A percentile compares a stretch with the other conserved stretches of the same genome.
These are phyloP conservation scores for Pholiota conissans DNA, from an alignment of 768 basidiomycete genomes.

Conservation along the genomic window DNA sequence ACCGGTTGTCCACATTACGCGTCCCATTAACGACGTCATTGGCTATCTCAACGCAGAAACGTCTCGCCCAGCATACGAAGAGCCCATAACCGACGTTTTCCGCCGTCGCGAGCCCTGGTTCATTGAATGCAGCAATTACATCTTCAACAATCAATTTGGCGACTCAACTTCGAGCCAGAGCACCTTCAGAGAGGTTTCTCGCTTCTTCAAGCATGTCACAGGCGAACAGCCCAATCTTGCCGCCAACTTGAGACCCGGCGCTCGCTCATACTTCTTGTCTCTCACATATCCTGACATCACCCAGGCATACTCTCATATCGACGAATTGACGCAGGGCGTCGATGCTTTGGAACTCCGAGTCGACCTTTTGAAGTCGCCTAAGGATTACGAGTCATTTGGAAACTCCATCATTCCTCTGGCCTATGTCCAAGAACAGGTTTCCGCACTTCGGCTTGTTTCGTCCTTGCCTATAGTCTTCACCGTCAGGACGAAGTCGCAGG, in stretches of 20 bases:
- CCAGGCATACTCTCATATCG: conserved; percentile 64
- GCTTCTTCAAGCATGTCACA: conserved; percentile 90
- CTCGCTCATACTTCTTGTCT: conserved; percentile 88
- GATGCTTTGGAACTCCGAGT: conserved; percentile 95
- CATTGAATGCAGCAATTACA: conserved; percentile 74
- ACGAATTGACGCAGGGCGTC: conserved; percentile 76
- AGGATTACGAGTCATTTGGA: conserved; percentile 44
- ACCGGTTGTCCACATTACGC: conserved; percentile 81
- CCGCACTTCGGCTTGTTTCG: conserved; percentile 73
- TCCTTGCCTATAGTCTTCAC: conserved; percentile 91
- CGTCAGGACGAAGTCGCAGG: conserved; percentile 84
- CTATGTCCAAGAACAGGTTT: conserved; percentile 82
- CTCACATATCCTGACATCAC: conserved; percentile 90
- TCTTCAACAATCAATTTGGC: conserved; percentile 77
- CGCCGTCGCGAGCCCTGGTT: conserved; percentile 85
- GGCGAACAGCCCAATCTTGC: conserved; percentile 68
- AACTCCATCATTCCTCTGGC: conserved; percentile 60
- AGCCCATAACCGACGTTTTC: conserved; percentile 83
- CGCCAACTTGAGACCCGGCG: conserved; percentile 47
- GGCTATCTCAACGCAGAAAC: conserved; percentile 76
- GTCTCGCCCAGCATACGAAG: conserved; percentile 85
- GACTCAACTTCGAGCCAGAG: conserved; percentile 28
- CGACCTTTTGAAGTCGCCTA: conserved; percentile 70
- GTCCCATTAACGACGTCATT: conserved; percentile 81
- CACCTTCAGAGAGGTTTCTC: conserved; percentile 60